Evolutionary conservation across 345 rosid species (phyloP).

Genomic region (Hypericum androsaemum): DNA sequence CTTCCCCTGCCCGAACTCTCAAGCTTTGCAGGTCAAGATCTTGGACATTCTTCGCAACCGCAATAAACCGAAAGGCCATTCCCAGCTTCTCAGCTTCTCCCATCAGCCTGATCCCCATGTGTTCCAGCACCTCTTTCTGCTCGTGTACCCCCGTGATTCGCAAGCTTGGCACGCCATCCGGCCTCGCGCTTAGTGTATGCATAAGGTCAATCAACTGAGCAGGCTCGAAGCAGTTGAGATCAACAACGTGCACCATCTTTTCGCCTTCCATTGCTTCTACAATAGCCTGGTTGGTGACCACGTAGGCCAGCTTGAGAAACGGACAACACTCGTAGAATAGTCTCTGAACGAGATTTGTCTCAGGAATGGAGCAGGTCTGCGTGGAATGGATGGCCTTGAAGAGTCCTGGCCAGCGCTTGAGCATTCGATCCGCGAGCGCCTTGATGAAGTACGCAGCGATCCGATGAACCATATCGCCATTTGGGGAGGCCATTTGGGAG

Average conservation of each 20-base stretch:
- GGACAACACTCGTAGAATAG: slow-evolving; percentile 2
- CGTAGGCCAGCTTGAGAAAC: slow-evolving; percentile 1
- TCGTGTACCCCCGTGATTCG: neutral
- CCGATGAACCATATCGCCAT: slow-evolving; percentile 7
- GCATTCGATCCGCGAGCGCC: slow-evolving; percentile 9
- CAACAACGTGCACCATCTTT: slow-evolving; percentile 1
- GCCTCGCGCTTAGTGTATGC: slow-evolving; percentile 1
- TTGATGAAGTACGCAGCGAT: slow-evolving; percentile 10
- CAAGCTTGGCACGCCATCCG: neutral
- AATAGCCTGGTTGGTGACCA: slow-evolving; percentile 3
- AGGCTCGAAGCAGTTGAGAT: slow-evolving; percentile 1
- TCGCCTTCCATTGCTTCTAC: slow-evolving; percentile 5
- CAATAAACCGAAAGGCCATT: neutral
- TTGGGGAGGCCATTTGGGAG: slow-evolving; percentile 9
- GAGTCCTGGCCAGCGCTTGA: slow-evolving; percentile 1
- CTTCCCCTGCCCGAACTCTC: slow-evolving; percentile 1
- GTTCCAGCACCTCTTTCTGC: slow-evolving; percentile 4
- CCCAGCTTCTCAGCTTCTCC: slow-evolving; percentile 5
- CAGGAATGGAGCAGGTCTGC: neutral
- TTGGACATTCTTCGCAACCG: neutral
- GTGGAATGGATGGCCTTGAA: slow-evolving; percentile 2
- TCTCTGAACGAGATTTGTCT: neutral
- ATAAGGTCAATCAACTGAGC: slow-evolving; percentile 3
- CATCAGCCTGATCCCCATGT: neutral
- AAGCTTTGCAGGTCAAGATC: neutral